Evolutionary conservation across 805 yeast species (phyloP).

Genomic region (Myxozyma mucilagina): DNA sequence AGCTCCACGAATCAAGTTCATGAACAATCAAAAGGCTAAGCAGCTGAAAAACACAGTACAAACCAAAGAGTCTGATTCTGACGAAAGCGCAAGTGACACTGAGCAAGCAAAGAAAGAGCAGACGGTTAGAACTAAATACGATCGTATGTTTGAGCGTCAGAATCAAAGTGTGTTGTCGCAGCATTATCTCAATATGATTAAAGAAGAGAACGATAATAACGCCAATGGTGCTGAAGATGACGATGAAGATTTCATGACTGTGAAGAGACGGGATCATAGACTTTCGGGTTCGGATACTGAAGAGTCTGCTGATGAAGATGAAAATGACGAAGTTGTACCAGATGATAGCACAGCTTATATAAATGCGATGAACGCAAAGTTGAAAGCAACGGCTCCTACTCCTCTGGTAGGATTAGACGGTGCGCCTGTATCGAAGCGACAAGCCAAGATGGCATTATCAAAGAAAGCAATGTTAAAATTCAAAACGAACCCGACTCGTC

Average conservation of each 20-base stretch:
- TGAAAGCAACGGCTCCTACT: neutral
- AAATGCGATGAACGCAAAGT: neutral
- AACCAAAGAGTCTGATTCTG: slow-evolving; percentile 51
- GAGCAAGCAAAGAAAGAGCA: slow-evolving; percentile 45
- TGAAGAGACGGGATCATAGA: slow-evolving; percentile 76
- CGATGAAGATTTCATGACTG: slow-evolving; percentile 75
- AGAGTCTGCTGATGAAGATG: slow-evolving; percentile 39
- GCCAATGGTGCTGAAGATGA: slow-evolving; percentile 49
- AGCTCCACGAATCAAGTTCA: slow-evolving; percentile 86
- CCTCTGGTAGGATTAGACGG: slow-evolving; percentile 45
- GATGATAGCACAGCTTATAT: neutral
- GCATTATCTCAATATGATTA: slow-evolving; percentile 74
- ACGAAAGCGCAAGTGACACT: slow-evolving; percentile 63
- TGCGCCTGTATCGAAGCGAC: slow-evolving; percentile 76
- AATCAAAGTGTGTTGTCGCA: slow-evolving; percentile 91
- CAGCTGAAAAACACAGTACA: slow-evolving; percentile 81
- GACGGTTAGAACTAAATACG: slow-evolving; percentile 81
- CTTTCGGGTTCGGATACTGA: slow-evolving; percentile 38
- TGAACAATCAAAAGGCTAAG: slow-evolving; percentile 55
- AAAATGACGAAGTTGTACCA: slow-evolving; percentile 41
- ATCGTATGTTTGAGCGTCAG: slow-evolving; percentile 91
- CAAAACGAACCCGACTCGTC: slow-evolving; percentile 70
- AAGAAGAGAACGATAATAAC: slow-evolving; percentile 39
- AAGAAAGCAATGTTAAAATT: slow-evolving; percentile 66
- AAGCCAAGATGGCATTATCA: slow-evolving; percentile 80